phyloP scores from a whole-genome alignment of 805 yeast species.

The Kuraishia borneana region DNA sequence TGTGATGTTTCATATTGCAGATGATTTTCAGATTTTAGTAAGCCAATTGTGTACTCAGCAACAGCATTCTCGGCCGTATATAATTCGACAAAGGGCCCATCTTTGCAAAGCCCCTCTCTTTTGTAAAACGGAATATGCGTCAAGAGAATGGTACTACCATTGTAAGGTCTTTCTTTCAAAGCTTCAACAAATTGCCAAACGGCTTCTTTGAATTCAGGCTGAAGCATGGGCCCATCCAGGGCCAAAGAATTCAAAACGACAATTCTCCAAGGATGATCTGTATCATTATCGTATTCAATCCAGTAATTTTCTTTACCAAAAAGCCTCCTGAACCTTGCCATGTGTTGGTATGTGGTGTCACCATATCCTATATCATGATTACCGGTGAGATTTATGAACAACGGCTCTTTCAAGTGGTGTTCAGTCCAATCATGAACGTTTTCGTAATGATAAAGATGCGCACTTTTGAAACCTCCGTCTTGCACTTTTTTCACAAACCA shows the following conservation, averaged over 20 bases:
- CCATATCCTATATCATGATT: slow-evolving; percentile 98
- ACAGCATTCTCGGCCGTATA: slow-evolving; percentile 41
- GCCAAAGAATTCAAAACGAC: slow-evolving; percentile 81
- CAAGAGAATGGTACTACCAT: slow-evolving; percentile 72
- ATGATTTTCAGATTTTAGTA: slow-evolving; percentile 79
- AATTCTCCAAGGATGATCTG: slow-evolving; percentile 70
- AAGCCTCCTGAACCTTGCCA: slow-evolving; percentile 60
- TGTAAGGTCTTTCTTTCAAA: slow-evolving; percentile 41
- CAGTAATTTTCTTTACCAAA: slow-evolving; percentile 86
- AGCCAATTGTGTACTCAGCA: slow-evolving; percentile 61
- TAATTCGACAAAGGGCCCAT: slow-evolving; percentile 67
- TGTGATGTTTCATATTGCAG: slow-evolving; percentile 56
- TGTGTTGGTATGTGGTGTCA: slow-evolving; percentile 86
- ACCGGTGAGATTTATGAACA: slow-evolving; percentile 80
- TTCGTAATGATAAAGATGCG: slow-evolving; percentile 33
- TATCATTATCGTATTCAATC: slow-evolving; percentile 53
- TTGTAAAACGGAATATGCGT: slow-evolving; percentile 90
- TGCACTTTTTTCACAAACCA: slow-evolving; percentile 17
- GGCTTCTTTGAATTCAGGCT: slow-evolving; percentile 52
- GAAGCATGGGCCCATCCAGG: slow-evolving; percentile 83
- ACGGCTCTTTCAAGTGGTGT: slow-evolving; percentile 34
- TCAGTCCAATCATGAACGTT: slow-evolving; percentile 63
- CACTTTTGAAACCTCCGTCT: slow-evolving; percentile 17
- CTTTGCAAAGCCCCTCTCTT: slow-evolving; percentile 70
- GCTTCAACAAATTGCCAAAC: slow-evolving; percentile 68